Conservation (phyloP, 371 early-diverging fungal genomes). For the Saksenaea oblongispora region DNA sequence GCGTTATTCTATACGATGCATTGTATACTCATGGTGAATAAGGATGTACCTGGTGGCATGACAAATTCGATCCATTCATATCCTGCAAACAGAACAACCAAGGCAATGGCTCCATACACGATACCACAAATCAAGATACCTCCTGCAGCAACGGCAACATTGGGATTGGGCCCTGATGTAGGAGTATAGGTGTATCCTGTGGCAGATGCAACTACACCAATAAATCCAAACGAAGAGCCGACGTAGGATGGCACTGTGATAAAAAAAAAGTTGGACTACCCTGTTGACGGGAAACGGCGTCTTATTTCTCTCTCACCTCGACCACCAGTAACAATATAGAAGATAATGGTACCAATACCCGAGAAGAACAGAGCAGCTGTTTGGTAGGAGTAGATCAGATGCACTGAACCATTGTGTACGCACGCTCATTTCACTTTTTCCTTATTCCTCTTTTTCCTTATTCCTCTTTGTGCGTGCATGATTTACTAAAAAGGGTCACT, state of each 20-base stretch:
- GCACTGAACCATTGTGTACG: conserved; percentile 7
- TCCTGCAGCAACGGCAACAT: conserved; percentile 49
- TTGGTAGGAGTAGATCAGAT: neutral
- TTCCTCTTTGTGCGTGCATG: neutral
- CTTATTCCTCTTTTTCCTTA: too few relatives aligned
- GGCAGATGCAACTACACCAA: conserved; percentile 51
- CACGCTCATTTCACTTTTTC: neutral
- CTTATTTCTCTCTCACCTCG: too few relatives aligned
- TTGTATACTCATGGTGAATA: neutral
- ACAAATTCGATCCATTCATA: conserved; percentile 54
- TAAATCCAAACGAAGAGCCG: conserved; percentile 59
- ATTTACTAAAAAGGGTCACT: neutral
- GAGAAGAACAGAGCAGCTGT: conserved; percentile 58
- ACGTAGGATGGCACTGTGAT: conserved; percentile 57
- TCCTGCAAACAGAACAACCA: conserved; percentile 50
- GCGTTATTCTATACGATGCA: neutral
- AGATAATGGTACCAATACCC: conserved; percentile 61
- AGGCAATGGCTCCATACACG: conserved; percentile 43
- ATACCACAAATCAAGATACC: conserved; percentile 56
- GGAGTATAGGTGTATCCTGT: conserved; percentile 49
- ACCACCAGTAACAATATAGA: conserved; percentile 56
- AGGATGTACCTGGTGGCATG: conserved; percentile 54
- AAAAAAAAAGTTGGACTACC: too few relatives aligned
- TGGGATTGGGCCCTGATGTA: conserved; percentile 28
- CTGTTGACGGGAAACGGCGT: too few relatives aligned